phyloP scores from a whole-genome alignment of 768 basidiomycete genomes.

The Kwoniella dejecticola region DNA sequence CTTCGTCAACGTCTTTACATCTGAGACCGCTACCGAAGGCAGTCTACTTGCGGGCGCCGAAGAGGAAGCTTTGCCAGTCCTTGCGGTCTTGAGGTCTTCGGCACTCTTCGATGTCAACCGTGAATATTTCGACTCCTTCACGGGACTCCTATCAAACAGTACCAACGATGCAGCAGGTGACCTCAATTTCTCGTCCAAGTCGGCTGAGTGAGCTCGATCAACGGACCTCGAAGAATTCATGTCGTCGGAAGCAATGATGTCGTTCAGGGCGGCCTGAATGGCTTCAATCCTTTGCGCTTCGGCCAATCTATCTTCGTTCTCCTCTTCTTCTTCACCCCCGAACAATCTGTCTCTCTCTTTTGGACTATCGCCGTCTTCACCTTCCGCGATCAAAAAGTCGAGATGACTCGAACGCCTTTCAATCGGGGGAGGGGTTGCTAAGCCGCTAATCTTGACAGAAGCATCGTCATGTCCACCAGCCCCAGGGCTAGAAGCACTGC shows the following conservation, averaged over 20 bases:
- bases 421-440: constrained; percentile 26
- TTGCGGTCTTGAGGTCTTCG: constrained; percentile 29
- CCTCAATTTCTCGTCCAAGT: background rate
- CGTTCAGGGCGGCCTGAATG: constrained; percentile 91
- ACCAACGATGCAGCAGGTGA: constrained; percentile 36
- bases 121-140: background rate
- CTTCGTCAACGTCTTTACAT: background rate
- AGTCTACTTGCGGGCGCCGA: constrained; percentile 18
- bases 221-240: constrained; percentile 29
- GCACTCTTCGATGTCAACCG: constrained; percentile 33
- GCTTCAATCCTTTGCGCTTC: constrained; percentile 88
- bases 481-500: too few relatives aligned
- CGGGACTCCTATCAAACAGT: background rate
- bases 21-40: constrained; percentile 13
- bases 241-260: constrained; percentile 87
- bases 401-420: constrained; percentile 32
- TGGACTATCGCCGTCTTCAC: background rate
- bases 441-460: background rate
- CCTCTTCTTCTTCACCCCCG: constrained; percentile 67
- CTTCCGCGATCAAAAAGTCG: constrained; percentile 41
- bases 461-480: background rate
- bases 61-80: background rate
- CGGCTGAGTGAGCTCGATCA: too few relatives aligned
- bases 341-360: constrained; percentile 65
- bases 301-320: constrained; percentile 62